phyloP scores from a whole-genome alignment of 257 asterid species.

The Verbascum thapsus region DNA sequence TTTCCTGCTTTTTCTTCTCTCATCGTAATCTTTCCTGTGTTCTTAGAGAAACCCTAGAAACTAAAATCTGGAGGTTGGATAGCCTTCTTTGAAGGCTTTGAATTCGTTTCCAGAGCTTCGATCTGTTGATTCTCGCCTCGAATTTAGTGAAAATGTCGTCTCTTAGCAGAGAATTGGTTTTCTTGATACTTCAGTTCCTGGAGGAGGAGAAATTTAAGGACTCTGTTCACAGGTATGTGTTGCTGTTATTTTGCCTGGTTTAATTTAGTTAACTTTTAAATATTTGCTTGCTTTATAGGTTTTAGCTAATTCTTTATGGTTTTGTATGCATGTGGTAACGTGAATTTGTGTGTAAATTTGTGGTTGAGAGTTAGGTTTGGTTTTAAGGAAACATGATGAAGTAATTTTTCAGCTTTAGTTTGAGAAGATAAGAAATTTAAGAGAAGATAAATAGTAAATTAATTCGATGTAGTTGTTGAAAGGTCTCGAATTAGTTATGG shows the following conservation, averaged over 20 bases:
- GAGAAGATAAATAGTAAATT: constrained; percentile 1
- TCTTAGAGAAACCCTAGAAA: constrained; percentile 66
- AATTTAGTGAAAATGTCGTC: constrained; percentile 70
- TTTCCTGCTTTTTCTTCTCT: neutral
- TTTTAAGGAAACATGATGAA: too few species aligned
- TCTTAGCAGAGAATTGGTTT: constrained; percentile 92
- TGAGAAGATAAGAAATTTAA: neutral
- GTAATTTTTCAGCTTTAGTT: constrained; percentile 4
- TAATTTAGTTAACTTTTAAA: constrained; percentile 13
- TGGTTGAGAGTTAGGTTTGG: constrained; percentile 22
- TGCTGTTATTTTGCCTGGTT: neutral
- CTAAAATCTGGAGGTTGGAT: neutral
- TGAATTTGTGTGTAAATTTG: constrained; percentile 16
- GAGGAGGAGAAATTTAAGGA: constrained; percentile 98
- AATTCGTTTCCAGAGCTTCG: constrained; percentile 51
- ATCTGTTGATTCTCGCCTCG: constrained; percentile 52
- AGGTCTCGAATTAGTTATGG: constrained; percentile 14
- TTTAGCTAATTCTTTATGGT: constrained; percentile 17
- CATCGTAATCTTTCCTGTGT: constrained; percentile 32
- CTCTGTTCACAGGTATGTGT: constrained; percentile 74
- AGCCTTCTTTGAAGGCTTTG: constrained; percentile 41
- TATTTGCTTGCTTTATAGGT: constrained; percentile 10
- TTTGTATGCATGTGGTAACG: constrained; percentile 21
- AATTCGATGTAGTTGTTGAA: constrained; percentile 15
- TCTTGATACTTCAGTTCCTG: constrained; percentile 90